Evolutionary conservation across 768 basidiomycete species (phyloP), one percentile per base, ranked within the genome.

Genomic region (Podaxis mareebaensis): DNA sequence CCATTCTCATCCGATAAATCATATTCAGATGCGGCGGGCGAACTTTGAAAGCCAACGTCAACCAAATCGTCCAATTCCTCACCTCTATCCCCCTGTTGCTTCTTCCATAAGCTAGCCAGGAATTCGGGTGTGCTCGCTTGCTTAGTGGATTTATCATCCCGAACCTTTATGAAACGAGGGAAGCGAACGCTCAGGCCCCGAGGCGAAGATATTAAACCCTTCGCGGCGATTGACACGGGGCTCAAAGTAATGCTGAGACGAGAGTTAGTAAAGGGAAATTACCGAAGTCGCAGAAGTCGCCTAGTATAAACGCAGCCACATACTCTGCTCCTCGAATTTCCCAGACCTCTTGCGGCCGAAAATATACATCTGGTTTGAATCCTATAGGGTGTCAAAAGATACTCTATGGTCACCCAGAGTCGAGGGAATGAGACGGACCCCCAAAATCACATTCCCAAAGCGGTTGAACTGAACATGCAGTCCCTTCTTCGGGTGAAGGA

Each of bases 181-280:
- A 97, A 97, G 12, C 95, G 88, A 12, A 96, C 74, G 67, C 90
- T 92, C 33, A 96, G 78, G 4, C 95, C 95, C 28, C 89, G 81
- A 56, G 69, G 67, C 17, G 73, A 66, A 7, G 79, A 79, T 5
- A 86, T 78, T 22, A 88, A 71, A 5, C 88, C 87, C 59, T 82
- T 78, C 0, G 92, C 94, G 17, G 94, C 94, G 4, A 89, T 76
- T 24, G 94, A 96, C 15, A 94, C 86, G 0, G 94, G 95, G 49
- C 93, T 94, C 65, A 93, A 75, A 2, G 94, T 94, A 66, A 95
- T 83, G 69, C 90, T 92, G 56, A 44, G 66, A 64, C 33, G 58
- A 64, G 40, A 20, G 55, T 67, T 56, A 64, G 3, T 26, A 48
- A 58, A 30, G 40, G 58, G 36, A 24, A 17, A 8, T 42, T 20